These are phyloP conservation scores for Podospora bellae-mahoneyi DNA, from an alignment of 495 filamentous ascomycete genomes.

Conservation along the genomic window DNA sequence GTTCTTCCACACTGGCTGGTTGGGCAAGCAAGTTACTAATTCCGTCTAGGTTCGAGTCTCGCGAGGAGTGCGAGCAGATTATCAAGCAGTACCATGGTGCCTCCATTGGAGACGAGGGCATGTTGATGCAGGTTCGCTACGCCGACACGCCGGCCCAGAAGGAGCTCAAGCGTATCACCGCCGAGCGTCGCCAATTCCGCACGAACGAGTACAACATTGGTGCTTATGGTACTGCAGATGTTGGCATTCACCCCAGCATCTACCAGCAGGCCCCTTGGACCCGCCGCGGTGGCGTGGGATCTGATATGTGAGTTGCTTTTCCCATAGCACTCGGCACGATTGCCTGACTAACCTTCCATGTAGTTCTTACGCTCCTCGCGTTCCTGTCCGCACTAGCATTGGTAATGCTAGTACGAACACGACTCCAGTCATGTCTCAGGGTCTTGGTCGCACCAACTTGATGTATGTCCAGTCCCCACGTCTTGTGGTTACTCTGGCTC, in stretches of 20 bases:
- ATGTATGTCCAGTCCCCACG: slow-evolving; percentile 28
- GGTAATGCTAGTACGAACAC: slow-evolving; percentile 18
- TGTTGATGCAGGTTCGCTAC: slow-evolving; percentile 88
- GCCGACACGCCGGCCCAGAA: slow-evolving; percentile 96
- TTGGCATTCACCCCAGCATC: slow-evolving; percentile 47
- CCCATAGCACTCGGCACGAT: not conserved
- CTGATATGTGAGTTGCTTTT: slow-evolving; percentile 24
- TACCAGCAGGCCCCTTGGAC: slow-evolving; percentile 39
- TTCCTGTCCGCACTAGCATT: slow-evolving; percentile 21
- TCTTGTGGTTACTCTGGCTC: slow-evolving; percentile 11
- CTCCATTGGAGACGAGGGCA: slow-evolving; percentile 64
- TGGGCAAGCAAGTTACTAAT: slow-evolving; percentile 24
- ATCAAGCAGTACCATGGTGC: slow-evolving; percentile 77
- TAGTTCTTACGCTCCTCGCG: slow-evolving; percentile 30
- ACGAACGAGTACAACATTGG: slow-evolving; percentile 87
- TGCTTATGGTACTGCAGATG: slow-evolving; percentile 54
- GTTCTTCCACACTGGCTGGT: slow-evolving; percentile 21
- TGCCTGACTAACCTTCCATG: slow-evolving; percentile 17
- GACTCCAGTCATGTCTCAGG: slow-evolving; percentile 20
- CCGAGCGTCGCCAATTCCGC: slow-evolving; percentile 86
- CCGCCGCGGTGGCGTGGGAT: slow-evolving; percentile 28
- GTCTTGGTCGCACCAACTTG: slow-evolving; percentile 17
- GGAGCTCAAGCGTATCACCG: slow-evolving; percentile 88
- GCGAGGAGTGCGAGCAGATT: slow-evolving; percentile 81
- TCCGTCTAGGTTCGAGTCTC: slow-evolving; percentile 69